Conservation (phyloP, 306 rosid species). For the Dalbergia cultrata region DNA sequence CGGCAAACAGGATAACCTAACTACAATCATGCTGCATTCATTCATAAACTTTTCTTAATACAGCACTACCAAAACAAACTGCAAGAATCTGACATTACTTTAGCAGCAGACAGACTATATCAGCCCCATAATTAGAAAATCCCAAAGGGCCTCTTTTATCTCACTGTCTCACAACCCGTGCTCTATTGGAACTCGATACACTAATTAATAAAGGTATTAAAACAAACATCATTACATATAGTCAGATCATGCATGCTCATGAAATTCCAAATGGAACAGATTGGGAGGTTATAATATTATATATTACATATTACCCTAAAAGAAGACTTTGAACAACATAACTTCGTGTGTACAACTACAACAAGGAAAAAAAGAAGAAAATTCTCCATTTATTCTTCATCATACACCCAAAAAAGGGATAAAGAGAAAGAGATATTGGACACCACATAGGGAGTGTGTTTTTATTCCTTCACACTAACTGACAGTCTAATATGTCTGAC, state of each 20-base stretch:
- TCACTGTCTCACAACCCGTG: conserved; percentile 19
- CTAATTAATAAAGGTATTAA: conserved; percentile 29
- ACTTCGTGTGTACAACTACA: neutral
- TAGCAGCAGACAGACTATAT: conserved; percentile 28
- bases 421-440: neutral
- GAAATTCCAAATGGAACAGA: conserved; percentile 32
- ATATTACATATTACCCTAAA: neutral
- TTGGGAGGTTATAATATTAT: neutral
- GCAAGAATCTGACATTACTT: conserved; percentile 19
- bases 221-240: conserved; percentile 41
- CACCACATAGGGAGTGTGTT: neutral
- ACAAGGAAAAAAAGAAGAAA: conserved; percentile 18
- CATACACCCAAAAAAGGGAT: neutral
- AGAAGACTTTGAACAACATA: neutral
- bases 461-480: neutral
- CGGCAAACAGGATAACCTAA: conserved; percentile 11
- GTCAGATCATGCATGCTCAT: conserved; percentile 30
- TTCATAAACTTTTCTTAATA: neutral
- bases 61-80: neutral
- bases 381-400: neutral
- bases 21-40: conserved; percentile 7
- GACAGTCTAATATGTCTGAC: conserved; percentile 4
- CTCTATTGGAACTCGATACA: conserved; percentile 51
- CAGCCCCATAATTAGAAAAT: conserved; percentile 37
- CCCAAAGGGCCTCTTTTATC: conserved; percentile 26